A percentile compares a stretch with the other conserved stretches of the same genome.
phyloP scores from a whole-genome alignment of 148 eudicot genomes.

The Rhododendron kiyosumense region DNA sequence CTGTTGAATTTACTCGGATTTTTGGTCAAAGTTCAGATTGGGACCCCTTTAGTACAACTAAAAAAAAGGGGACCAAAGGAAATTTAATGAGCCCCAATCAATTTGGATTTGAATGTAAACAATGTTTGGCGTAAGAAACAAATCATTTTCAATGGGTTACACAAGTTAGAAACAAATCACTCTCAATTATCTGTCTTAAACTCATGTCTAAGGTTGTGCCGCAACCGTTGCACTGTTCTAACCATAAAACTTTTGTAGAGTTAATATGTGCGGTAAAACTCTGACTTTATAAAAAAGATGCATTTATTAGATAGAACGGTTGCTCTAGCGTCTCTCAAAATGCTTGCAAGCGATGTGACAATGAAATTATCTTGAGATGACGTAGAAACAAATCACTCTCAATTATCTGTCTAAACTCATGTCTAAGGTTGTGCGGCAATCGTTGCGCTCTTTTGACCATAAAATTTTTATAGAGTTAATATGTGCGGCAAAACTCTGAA shows the following conservation, averaged over 20 bases:
- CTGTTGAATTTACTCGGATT: neutral
- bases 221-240: neutral
- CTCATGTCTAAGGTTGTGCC: neutral
- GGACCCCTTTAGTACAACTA: neutral
- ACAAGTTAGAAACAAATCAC: neutral
- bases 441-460: neutral
- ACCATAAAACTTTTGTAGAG: neutral
- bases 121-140: too few relatives aligned
- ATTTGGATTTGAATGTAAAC: neutral
- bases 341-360: too few relatives aligned
- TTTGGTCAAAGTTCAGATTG: neutral
- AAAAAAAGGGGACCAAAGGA: too few relatives aligned
- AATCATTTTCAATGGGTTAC: neutral
- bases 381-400: neutral
- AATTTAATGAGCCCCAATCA: neutral
- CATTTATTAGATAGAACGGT: too few relatives aligned
- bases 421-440: neutral
- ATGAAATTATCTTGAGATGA: too few relatives aligned
- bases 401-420: neutral
- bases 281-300: neutral
- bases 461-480: too few relatives aligned
- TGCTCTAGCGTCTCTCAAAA: too few relatives aligned
- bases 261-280: neutral
- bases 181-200: neutral
- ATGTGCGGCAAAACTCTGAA: neutral